Percentiles rank a stretch among this genome's conserved stretches.
phyloP scores from a whole-genome alignment of 2,329 filamentous ascomycete species.

The Neopestalotiopsis sp. region DNA sequence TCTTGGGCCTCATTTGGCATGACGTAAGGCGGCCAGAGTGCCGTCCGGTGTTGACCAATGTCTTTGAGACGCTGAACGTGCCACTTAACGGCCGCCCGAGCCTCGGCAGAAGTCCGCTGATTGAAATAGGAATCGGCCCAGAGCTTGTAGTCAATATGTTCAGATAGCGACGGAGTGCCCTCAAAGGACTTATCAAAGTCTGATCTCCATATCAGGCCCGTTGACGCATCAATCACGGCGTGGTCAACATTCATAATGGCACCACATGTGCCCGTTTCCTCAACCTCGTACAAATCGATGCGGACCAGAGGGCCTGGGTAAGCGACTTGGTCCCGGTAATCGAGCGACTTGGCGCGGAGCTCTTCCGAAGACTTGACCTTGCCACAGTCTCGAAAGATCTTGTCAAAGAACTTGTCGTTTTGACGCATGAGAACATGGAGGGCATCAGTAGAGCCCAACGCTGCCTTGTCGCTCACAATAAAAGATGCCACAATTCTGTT shows the following conservation, averaged over 20 bases:
- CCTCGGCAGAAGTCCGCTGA: conserved; percentile 17
- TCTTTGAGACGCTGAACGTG: conserved; percentile 18
- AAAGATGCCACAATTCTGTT: conserved; percentile 12
- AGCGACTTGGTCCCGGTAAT: neutral
- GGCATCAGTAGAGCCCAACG: neutral
- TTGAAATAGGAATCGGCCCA: conserved; percentile 27
- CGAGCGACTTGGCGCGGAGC: conserved; percentile 2
- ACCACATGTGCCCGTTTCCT: conserved; percentile 11
- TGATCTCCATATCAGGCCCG: neutral
- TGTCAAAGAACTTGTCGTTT: conserved; percentile 15
- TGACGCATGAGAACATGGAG: conserved; percentile 14
- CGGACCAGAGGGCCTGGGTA: conserved; percentile 11
- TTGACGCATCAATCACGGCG: conserved; percentile 13
- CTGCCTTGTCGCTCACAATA: conserved; percentile 1
- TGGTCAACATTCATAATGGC: conserved; percentile 15
- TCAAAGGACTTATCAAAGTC: conserved; percentile 10
- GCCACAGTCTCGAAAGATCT: conserved; percentile 6
- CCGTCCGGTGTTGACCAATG: neutral
- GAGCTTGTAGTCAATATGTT: conserved; percentile 24
- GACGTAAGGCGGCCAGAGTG: conserved; percentile 12
- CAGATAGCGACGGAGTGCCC: conserved; percentile 14
- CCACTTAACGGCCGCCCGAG: conserved; percentile 22
- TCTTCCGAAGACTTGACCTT: conserved; percentile 8
- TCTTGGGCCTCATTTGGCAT: conserved; percentile 12
- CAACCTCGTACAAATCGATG: conserved; percentile 10